Conservation (phyloP, 768 basidiomycete species). For the Leucosporidium creatinivorum region DNA sequence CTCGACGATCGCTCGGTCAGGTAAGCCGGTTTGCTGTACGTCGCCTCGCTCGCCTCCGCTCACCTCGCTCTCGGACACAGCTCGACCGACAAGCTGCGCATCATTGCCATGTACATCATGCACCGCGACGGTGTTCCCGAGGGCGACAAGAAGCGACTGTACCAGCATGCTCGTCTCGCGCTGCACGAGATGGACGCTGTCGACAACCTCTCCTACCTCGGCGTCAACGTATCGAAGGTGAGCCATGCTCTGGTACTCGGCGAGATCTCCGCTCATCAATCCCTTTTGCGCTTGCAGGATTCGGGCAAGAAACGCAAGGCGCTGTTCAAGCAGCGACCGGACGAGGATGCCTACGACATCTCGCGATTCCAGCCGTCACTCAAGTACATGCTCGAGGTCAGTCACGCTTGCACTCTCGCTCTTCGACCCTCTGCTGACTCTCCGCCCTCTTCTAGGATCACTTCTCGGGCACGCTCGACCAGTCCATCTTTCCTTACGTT, state of each 20-base stretch:
- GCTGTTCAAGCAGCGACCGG: conserved; percentile 60
- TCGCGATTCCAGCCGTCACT: conserved; percentile 85
- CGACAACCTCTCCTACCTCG: conserved; percentile 74
- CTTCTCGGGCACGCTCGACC: conserved; percentile 65
- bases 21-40: conserved; percentile 45
- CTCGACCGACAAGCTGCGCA: conserved; percentile 85
- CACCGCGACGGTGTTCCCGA: conserved; percentile 96
- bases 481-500: conserved; percentile 77
- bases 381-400: conserved; percentile 73
- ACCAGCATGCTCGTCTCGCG: conserved; percentile 84
- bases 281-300: conserved; percentile 45
- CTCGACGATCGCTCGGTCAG: conserved; percentile 77
- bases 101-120: conserved; percentile 91
- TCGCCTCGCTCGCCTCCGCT: background rate
- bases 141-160: conserved; percentile 86
- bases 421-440: background rate
- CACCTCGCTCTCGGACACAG: conserved; percentile 44
- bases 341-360: conserved; percentile 94
- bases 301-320: conserved; percentile 56
- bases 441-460: conserved; percentile 59
- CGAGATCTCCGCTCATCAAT: conserved; percentile 7
- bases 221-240: conserved; percentile 76
- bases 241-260: background rate
- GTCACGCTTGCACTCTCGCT: conserved; percentile 6
- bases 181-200: conserved; percentile 88